Conservation (phyloP, 306 rosid species). For the Medicago arabica region DNA sequence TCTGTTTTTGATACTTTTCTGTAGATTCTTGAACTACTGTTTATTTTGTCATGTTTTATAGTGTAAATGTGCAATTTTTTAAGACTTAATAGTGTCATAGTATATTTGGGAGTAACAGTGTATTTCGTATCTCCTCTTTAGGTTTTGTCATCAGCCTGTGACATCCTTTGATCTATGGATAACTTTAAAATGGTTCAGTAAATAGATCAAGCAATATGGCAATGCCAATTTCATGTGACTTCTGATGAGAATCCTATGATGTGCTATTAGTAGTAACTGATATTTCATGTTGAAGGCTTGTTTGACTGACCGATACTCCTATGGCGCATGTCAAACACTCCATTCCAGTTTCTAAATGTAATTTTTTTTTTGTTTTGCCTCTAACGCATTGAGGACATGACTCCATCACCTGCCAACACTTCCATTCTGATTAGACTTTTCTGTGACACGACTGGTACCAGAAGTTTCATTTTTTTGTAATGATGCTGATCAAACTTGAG, state of each 20-base stretch:
- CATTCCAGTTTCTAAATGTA: background rate
- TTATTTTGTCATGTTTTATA: too few relatives aligned
- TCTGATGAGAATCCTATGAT: background rate
- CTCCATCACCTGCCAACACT: background rate
- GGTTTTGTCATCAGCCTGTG: too few relatives aligned
- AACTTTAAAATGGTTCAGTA: too few relatives aligned
- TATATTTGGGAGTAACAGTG: too few relatives aligned
- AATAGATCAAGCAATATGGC: conserved; percentile 8
- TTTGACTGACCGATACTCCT: background rate
- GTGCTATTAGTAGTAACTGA: background rate
- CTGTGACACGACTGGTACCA: background rate
- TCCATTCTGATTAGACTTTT: background rate
- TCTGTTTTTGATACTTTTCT: too few relatives aligned
- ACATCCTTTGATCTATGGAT: too few relatives aligned
- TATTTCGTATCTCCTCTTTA: too few relatives aligned
- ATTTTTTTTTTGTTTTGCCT: background rate
- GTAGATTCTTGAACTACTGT: too few relatives aligned
- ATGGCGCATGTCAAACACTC: background rate
- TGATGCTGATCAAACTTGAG: background rate
- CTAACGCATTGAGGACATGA: background rate
- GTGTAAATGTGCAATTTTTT: too few relatives aligned
- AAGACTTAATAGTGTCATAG: too few relatives aligned
- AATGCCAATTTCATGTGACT: conserved; percentile 3
- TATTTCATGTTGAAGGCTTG: background rate
- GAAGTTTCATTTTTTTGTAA: background rate